Evolutionary conservation across 371 early-diverging fungal genomes (phyloP).

Genomic region (Apophysomyces trapeziformis): DNA sequence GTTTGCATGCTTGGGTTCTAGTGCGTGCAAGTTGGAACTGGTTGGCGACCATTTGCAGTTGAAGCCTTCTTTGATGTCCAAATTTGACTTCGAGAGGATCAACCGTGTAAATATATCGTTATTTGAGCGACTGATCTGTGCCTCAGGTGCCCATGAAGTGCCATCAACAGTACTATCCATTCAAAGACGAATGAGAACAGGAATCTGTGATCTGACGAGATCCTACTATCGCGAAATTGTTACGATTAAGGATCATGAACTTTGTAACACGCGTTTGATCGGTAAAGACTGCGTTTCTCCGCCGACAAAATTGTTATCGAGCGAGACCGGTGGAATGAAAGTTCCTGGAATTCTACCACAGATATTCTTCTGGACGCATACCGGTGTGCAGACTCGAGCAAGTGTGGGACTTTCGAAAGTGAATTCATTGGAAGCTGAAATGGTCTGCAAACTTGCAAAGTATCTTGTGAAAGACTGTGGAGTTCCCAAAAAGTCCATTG

Average conservation of each 20-base stretch:
- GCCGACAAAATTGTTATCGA: neutral
- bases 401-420: neutral
- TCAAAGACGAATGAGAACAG: conserved; percentile 1
- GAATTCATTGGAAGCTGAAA: neutral
- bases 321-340: neutral
- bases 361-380: conserved; percentile 1
- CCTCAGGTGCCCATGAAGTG: neutral
- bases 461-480: conserved; percentile 1
- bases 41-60: neutral
- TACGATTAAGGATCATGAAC: neutral
- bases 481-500: conserved; percentile 4
- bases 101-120: neutral
- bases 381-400: neutral
- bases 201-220: neutral
- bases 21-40: neutral
- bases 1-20: conserved; percentile 3
- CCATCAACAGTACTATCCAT: neutral
- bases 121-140: neutral
- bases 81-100: conserved; percentile 2
- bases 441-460: conserved; percentile 5
- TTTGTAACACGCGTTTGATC: neutral
- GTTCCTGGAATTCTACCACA: neutral
- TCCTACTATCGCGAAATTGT: conserved; percentile 1
- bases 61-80: neutral
- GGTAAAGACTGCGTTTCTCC: neutral